A percentile compares a stretch with the other conserved stretches of the same genome.
These are phyloP conservation scores for Pinus albicaulis DNA, from an alignment of 75 land plant species.

Conservation along the genomic window DNA sequence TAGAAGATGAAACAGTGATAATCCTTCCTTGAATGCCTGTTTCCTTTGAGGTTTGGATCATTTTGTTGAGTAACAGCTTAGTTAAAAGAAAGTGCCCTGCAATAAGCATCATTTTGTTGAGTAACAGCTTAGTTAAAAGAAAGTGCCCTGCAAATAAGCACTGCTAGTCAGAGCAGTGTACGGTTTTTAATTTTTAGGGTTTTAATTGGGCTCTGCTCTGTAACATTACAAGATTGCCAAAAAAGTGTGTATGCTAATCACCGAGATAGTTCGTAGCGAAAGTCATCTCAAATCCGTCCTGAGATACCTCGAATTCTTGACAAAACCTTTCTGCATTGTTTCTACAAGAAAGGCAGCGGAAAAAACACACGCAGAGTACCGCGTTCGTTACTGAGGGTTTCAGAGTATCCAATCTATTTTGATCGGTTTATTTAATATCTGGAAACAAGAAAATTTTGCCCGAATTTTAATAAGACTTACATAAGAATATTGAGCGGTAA, in stretches of 20 bases:
- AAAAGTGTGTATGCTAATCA: conserved; percentile 9
- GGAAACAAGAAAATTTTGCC: too few species aligned
- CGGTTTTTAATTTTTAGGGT: not conserved
- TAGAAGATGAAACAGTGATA: conserved; percentile 63
- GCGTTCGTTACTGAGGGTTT: too few species aligned
- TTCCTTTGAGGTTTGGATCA: conserved; percentile 46
- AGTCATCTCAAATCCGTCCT: conserved; percentile 78
- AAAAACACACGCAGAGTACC: not conserved
- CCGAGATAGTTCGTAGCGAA: conserved; percentile 82
- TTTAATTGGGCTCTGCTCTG: not conserved
- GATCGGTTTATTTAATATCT: too few species aligned
- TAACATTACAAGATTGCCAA: too few species aligned
- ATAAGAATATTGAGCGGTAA: conserved; percentile 81
- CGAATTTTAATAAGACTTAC: conserved; percentile 21
- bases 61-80: conserved; percentile 19
- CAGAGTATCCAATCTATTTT: too few species aligned
- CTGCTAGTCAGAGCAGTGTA: too few species aligned
- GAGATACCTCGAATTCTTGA: conserved; percentile 35
- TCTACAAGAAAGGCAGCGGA: conserved; percentile 18
- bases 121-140: conserved; percentile 57
- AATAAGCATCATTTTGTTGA: conserved; percentile 45
- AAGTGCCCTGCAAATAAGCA: conserved; percentile 55
- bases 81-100: conserved; percentile 79
- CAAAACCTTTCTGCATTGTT: conserved; percentile 79
- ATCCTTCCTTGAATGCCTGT: conserved; percentile 70